Evolutionary conservation across 2,329 filamentous ascomycete genomes (phyloP).

Genomic region (Exophiala sideris): DNA sequence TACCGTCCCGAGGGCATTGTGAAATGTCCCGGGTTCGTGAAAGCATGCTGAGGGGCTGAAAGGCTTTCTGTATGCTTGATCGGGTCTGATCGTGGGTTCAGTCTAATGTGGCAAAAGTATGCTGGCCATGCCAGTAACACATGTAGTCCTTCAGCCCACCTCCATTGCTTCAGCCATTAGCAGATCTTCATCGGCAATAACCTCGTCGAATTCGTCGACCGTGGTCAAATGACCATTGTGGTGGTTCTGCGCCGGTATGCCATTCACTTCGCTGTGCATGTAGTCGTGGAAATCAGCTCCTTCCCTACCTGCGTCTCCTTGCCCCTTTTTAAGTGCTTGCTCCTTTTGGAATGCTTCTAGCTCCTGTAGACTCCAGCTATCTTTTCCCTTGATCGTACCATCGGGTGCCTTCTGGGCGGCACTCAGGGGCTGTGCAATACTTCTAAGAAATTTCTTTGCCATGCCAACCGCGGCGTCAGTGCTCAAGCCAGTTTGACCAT

Average conservation of each 20-base stretch:
- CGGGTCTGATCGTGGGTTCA: too few species aligned
- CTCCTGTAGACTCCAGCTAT: slow-evolving; percentile 82
- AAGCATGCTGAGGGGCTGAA: not conserved
- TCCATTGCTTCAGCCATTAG: slow-evolving; percentile 37
- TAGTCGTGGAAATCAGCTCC: slow-evolving; percentile 26
- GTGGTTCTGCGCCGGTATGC: slow-evolving; percentile 5
- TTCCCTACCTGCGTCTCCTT: slow-evolving; percentile 37
- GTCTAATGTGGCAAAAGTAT: too few species aligned
- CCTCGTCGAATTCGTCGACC: slow-evolving; percentile 35
- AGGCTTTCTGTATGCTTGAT: too few species aligned
- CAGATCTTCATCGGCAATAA: slow-evolving; percentile 41
- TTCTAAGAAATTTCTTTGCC: slow-evolving; percentile 82
- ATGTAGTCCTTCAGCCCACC: slow-evolving; percentile 30
- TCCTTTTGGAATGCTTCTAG: slow-evolving; percentile 67
- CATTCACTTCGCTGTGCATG: slow-evolving; percentile 30
- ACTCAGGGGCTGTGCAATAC: slow-evolving; percentile 88
- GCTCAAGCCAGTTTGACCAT: slow-evolving; percentile 83
- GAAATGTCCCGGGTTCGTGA: not conserved
- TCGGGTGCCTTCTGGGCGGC: slow-evolving; percentile 68
- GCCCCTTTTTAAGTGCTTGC: slow-evolving; percentile 58
- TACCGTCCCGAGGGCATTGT: too few species aligned
- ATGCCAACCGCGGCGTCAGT: slow-evolving; percentile 92
- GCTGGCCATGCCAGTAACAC: not conserved
- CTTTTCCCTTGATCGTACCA: slow-evolving; percentile 59
- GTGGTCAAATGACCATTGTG: slow-evolving; percentile 21